These are phyloP conservation scores for Perilla frutescens DNA, from an alignment of 257 asterid species.

Conservation along the genomic window DNA sequence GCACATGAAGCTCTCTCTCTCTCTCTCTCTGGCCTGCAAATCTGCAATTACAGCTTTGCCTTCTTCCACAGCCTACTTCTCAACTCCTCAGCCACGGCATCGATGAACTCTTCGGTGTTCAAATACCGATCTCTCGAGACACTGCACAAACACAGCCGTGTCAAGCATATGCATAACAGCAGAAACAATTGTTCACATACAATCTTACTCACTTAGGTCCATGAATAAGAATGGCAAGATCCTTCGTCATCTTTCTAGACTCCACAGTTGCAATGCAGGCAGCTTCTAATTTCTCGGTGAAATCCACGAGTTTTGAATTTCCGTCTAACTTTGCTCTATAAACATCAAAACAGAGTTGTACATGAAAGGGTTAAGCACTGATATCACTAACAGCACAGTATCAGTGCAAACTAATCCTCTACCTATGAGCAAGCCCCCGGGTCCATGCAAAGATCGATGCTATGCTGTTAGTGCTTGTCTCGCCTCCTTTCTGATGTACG, in stretches of 20 bases:
- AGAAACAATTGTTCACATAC: neutral
- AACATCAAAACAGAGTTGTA: neutral
- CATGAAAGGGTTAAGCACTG: neutral
- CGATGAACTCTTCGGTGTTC: constrained; percentile 77
- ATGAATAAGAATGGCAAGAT: constrained; percentile 84
- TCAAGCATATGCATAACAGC: neutral
- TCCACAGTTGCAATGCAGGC: constrained; percentile 87
- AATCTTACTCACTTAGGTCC: constrained; percentile 76
- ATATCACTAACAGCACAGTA: neutral
- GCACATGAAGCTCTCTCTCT: neutral
- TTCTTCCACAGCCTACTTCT: constrained; percentile 50
- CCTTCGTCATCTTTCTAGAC: constrained; percentile 98
- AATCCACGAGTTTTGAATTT: constrained; percentile 71
- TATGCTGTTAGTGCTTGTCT: constrained; percentile 98
- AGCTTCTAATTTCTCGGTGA: constrained; percentile 78
- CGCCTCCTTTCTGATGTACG: constrained; percentile 96
- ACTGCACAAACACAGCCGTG: constrained; percentile 41
- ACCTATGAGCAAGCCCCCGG: constrained; percentile 98
- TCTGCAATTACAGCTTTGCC: constrained; percentile 45
- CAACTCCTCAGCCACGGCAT: constrained; percentile 67
- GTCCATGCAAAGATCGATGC: constrained; percentile 99
- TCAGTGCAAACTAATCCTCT: constrained; percentile 6
- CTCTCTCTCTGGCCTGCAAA: too few species aligned
- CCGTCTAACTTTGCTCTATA: constrained; percentile 85
- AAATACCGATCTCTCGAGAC: constrained; percentile 55